Evolutionary conservation across 768 basidiomycete species (phyloP), one percentile per base, ranked within the genome.

Genomic region (Amanita molliuscula): DNA sequence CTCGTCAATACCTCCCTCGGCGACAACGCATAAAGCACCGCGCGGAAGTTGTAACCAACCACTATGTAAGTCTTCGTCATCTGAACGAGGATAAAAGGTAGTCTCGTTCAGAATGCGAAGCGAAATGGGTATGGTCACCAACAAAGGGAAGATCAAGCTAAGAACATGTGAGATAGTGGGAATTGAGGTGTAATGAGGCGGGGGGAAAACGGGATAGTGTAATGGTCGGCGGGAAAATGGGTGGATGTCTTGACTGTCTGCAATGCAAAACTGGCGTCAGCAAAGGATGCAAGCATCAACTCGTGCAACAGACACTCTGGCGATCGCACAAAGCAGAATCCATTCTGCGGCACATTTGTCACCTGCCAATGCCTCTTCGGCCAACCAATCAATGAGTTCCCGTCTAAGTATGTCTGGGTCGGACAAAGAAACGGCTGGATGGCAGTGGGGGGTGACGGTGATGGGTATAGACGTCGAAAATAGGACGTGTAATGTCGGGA

Each of bases 341-440:
- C 84, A 89, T 64, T 89, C 82, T 20, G 88, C 86, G 1, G 81
- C 81, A 18, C 77, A 68, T 26, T 57, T 62, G 58, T 92, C 88
- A 3, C 84, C 82, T 0, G 73, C 83, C 3, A 91, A 69, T 9
- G 73, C 78, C 58, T 85, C 79, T 20, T 73, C 64, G 0, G 88
- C 84, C 44, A 92, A 76, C 89, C 89, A 92, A 0, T 66, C 54
- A 34, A 90, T 70, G 15, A 92, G 67, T 40, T 81, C 75, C 6
- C 71, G 26, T 26, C 59, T 33, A 83, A 71, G 13, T 78, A 51
- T 4, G 59, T 55, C 11, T 57, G 37, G 11, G 59, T 50, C 21
- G 44, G 52, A 42, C 46, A 56, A 16, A 50, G 46, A 38, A 54
- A 47, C 20, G 52, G 52, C 60, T 2, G 73, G 73, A 55, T 70